Base-by-base conservation (phyloP, 345 rosid species). In the Citrus cavaleriei region DNA sequence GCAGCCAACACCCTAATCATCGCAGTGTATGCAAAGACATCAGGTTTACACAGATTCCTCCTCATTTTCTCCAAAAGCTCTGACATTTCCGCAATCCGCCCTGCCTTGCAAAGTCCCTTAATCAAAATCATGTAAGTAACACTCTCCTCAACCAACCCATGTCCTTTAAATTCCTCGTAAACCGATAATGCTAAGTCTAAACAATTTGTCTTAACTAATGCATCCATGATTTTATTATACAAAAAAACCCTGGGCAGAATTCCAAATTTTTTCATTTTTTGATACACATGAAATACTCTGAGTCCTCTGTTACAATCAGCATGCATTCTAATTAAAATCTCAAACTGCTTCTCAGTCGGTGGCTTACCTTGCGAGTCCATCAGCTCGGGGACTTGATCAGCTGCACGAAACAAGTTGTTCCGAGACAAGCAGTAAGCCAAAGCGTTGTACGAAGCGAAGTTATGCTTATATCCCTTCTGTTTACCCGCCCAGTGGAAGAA, bases 401-500 rank as follows among this genome's bases (percentile, higher is more conserved):
- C 99, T 0, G 96, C 95, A 7, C 98, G 96, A 73, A 85, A 90
- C 72, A 84, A 73, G 25, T 85, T 82, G 34, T 81, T 88, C 58
- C 96, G 83, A 54, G 93, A 88, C 80, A 95, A 87, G 84, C 98
- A 92, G 81, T 95, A 92, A 65, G 98, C 94, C 75, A 91, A 87
- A 22, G 98, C 97, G 75, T 95, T 95, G 84, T 95, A 95, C n/a
- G 94, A 78, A 1, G 95, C 89, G 80, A 88, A 95, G 75, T 82
- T 90, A 61, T 92, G 98, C 19, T 78, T 81, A 59, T 88, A 93
- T 30, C 99, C 97, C 81, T 92, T 95, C 25, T 95, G 98, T 83
- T 90, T 93, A 59, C 97, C 98, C 7, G 97, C 97, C 98, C 99
- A 93, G 75, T 86, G 91, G 79, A 95, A 95, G 90, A 93, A 91